These are phyloP conservation scores for Cercospora citrullina DNA, from an alignment of 2,329 filamentous ascomycete genomes.

Conservation along the genomic window DNA sequence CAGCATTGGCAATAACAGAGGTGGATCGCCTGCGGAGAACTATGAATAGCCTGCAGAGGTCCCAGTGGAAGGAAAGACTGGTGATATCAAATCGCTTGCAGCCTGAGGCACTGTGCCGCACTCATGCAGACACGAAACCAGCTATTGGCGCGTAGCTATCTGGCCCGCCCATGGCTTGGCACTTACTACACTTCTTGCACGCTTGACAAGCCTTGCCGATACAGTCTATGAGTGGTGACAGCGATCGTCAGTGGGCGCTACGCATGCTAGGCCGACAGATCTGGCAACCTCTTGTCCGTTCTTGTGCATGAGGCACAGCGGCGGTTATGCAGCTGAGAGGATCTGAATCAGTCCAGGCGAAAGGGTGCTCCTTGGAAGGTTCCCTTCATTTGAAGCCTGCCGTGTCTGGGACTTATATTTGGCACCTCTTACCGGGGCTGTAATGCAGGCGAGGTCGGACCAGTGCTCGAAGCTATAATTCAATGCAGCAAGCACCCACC, in stretches of 20 bases:
- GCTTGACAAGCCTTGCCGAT: not conserved
- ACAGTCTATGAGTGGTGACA: not conserved
- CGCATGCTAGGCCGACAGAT: not conserved
- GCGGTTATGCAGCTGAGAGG: not conserved
- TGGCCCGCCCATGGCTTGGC: not conserved
- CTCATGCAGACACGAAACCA: not conserved
- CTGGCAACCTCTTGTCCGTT: not conserved
- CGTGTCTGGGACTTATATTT: not conserved
- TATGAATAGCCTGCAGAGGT: no score
- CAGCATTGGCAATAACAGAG: no score
- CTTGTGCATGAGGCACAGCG: not conserved
- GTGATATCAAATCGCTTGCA: not conserved
- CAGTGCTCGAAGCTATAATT: not conserved
- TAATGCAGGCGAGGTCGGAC: not conserved
- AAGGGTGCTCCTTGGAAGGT: not conserved
- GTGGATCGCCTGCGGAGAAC: no score
- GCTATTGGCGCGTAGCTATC: not conserved
- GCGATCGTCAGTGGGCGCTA: not conserved
- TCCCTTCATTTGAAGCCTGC: not conserved
- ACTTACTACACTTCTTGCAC: not conserved
- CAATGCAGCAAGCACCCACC: not conserved
- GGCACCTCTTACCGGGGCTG: not conserved
- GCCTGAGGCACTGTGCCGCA: not conserved
- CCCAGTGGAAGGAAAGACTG: no score
- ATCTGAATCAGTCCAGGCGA: not conserved